These are phyloP conservation scores for Gamarada debralockiae DNA, from an alignment of 495 filamentous ascomycete genomes.

Conservation along the genomic window DNA sequence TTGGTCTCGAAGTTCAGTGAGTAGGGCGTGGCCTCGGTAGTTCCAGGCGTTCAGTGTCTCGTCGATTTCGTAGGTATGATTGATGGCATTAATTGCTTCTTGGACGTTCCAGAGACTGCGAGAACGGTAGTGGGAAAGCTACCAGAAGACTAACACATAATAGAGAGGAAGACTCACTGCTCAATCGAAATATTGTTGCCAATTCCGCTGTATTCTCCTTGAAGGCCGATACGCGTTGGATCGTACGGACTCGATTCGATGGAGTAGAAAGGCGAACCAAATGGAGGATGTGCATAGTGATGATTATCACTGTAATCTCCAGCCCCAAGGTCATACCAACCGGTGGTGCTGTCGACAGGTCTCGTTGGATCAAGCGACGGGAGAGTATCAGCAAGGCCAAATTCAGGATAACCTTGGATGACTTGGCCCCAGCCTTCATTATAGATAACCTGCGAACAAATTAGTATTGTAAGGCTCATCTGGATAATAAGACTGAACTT, in stretches of 20 bases:
- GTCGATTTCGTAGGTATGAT: too few species aligned
- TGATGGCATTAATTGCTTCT: too few species aligned
- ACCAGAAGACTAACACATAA: too few species aligned
- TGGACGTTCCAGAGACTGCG: too few species aligned
- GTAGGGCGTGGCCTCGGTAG: too few species aligned
- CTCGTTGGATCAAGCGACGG: conserved; percentile 55
- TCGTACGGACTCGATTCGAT: conserved; percentile 53
- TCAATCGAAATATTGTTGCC: conserved; percentile 57
- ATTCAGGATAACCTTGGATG: conserved; percentile 46
- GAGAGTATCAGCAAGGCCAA: conserved; percentile 49
- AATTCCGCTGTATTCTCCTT: conserved; percentile 66
- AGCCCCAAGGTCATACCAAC: conserved; percentile 59
- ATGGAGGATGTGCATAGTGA: conserved; percentile 68
- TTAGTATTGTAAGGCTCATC: too few species aligned
- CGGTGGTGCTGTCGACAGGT: conserved; percentile 54
- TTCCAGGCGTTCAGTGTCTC: too few species aligned
- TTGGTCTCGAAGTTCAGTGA: too few species aligned
- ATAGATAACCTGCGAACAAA: too few species aligned
- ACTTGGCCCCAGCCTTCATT: conserved; percentile 71
- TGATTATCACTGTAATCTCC: conserved; percentile 65
- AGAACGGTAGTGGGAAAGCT: too few species aligned
- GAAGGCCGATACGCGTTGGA: conserved; percentile 55
- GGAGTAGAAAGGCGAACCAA: conserved; percentile 62
- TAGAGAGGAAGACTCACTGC: conserved; percentile 26
- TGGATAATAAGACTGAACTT: too few species aligned